Evolutionary conservation across 2,329 filamentous ascomycete genomes (phyloP).

Genomic region (Phialophora verrucosa): DNA sequence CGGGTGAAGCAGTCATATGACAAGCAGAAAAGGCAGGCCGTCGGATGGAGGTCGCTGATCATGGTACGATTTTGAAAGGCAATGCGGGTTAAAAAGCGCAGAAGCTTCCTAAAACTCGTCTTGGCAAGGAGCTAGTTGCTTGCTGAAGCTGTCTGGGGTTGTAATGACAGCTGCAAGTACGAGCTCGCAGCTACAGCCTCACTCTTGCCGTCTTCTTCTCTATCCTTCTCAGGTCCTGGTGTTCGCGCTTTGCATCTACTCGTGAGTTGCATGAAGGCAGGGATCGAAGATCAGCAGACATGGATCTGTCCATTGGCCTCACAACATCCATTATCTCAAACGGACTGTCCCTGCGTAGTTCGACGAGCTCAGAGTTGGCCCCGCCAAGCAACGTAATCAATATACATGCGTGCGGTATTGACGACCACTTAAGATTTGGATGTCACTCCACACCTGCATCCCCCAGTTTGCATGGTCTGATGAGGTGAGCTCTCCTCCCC

Average conservation of each 20-base stretch:
- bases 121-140: neutral
- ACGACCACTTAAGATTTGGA: conserved; percentile 14
- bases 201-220: neutral
- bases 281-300: neutral
- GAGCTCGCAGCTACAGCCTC: neutral
- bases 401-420: conserved; percentile 10
- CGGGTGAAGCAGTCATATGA: conserved; percentile 10
- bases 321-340: neutral
- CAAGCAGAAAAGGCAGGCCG: neutral
- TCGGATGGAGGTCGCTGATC: neutral
- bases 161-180: conserved; percentile 3
- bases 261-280: neutral
- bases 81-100: neutral
- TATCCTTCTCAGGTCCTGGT: neutral
- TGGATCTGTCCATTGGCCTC: neutral
- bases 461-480: conserved; percentile 3
- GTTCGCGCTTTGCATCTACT: neutral
- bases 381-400: conserved; percentile 10
- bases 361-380: neutral
- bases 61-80: neutral
- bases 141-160: neutral
- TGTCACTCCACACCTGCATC: conserved; percentile 16
- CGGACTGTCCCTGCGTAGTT: neutral
- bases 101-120: neutral
- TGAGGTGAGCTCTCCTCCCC: conserved; percentile 21